Evolutionary conservation across 2,329 filamentous ascomycete genomes (phyloP), one percentile per base, ranked within the genome.

Genomic region (Fusarium sp.): DNA sequence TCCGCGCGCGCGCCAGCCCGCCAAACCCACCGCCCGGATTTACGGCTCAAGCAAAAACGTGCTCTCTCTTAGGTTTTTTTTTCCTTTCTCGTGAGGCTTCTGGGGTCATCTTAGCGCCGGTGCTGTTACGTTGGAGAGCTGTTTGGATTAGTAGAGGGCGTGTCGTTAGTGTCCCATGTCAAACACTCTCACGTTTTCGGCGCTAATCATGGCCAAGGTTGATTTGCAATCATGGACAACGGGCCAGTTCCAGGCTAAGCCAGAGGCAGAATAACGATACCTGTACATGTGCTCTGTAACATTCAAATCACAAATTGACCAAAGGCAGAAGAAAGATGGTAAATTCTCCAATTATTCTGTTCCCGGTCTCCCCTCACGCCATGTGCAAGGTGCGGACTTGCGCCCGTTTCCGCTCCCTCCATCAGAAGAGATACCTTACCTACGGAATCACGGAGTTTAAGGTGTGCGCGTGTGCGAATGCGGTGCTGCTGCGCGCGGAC

Each of bases 1-100:
- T 16, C 45, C 45, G 25, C 43, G 43, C 41, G 41, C 41, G 20
- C 23, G 41, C 41, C 13, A 14, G 20, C 20, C 20, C 20, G 20
- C 20, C 20, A 20, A 27, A 30, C 16, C 45, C 45, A 50, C 57
- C 64, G 73, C 52, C 76, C 76, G 76, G 76, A 76, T 76, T 78
- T 78, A 77, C 76, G 76, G 74, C 70, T 75, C 58, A 73, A 66
- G 20, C 20, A 23, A 27, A 41, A 52, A 30, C 34, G 54, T 71
- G 64, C 68, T 68, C 60, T 32, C 27, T 35, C 34, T 35, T 35
- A 16, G 34, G 34, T 8, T 37, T 37, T 37, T 37, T 8, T 10
- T 5, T 43, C 4, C 8, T 4, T 41, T 43, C 34, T 56, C 41
- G 37, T 27, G 35, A 34, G 37, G 18, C 41, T 62, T n/a, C 25